A percentile compares a stretch with the other conserved stretches of the same genome.
Evolutionary conservation across 768 basidiomycete genomes (phyloP).

Genomic region (Kwoniella pini): DNA sequence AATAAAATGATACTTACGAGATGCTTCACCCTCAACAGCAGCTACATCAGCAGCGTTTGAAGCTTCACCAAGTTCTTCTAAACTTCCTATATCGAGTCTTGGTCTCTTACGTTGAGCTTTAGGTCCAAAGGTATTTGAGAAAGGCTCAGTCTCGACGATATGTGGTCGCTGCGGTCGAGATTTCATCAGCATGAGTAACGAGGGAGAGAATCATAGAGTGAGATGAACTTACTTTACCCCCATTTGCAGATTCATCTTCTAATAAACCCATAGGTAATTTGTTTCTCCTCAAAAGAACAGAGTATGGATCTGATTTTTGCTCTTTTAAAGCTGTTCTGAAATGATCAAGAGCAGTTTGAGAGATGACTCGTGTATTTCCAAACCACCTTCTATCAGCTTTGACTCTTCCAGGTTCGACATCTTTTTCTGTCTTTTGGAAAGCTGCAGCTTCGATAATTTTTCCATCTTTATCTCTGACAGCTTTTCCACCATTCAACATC

Average conservation of each 20-base stretch:
- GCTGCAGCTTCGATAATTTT: slow-evolving; percentile 91
- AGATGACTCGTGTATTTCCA: slow-evolving; percentile 98
- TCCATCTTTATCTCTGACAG: slow-evolving; percentile 85
- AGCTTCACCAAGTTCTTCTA: slow-evolving; percentile 75
- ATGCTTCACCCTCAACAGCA: slow-evolving; percentile 48
- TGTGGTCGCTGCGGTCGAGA: slow-evolving; percentile 67
- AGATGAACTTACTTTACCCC: slow-evolving; percentile 71
- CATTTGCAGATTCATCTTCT: slow-evolving; percentile 82
- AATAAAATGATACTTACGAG: slow-evolving; percentile 56
- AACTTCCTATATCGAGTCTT: slow-evolving; percentile 79
- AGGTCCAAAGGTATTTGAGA: slow-evolving; percentile 89
- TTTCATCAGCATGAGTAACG: background rate
- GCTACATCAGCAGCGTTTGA: slow-evolving; percentile 53
- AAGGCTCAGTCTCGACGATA: slow-evolving; percentile 95
- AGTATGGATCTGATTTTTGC: slow-evolving; percentile 92
- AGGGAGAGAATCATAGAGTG: background rate
- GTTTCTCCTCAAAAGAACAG: slow-evolving; percentile 87
- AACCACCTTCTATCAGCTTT: slow-evolving; percentile 98
- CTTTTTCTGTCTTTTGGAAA: slow-evolving; percentile 92
- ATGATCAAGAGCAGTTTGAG: slow-evolving; percentile 92
- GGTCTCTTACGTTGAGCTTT: slow-evolving; percentile 93
- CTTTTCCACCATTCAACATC: slow-evolving; percentile 89
- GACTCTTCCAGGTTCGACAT: slow-evolving; percentile 83
- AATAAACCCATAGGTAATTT: slow-evolving; percentile 96
- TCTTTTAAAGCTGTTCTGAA: slow-evolving; percentile 83